Evolutionary conservation across 2,329 filamentous ascomycete species (phyloP).

Genomic region (Kalaharituber pfeilii): DNA sequence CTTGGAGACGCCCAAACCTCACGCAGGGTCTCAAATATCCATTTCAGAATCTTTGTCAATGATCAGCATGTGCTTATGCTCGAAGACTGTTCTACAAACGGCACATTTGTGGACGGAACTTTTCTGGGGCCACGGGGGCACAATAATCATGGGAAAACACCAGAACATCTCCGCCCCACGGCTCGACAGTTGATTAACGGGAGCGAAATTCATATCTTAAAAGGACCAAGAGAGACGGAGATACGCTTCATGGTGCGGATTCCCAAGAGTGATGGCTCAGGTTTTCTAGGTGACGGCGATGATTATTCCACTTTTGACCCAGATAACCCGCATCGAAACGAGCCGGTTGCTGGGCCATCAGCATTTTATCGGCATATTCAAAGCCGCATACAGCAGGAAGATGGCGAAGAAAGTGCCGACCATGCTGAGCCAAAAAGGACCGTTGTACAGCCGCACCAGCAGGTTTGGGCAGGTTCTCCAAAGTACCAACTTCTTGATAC

Average conservation of each 20-base stretch:
- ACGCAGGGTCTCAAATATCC: conserved; percentile 74
- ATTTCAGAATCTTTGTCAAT: conserved; percentile 88
- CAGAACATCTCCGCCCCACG: conserved; percentile 46
- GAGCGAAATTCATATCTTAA: neutral
- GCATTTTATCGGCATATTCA: neutral
- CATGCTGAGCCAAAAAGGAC: neutral
- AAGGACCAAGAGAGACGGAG: conserved; percentile 32
- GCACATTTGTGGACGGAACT: conserved; percentile 66
- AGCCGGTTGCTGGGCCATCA: neutral
- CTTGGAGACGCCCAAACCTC: conserved; percentile 42
- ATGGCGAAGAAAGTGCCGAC: conserved; percentile 1
- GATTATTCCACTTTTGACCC: neutral
- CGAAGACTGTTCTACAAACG: conserved; percentile 89
- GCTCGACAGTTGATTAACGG: neutral
- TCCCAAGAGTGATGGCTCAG: conserved; percentile 50
- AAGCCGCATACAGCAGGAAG: neutral
- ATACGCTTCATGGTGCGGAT: conserved; percentile 74
- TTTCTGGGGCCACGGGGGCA: conserved; percentile 35
- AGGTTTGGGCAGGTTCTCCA: conserved; percentile 65
- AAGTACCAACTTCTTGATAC: conserved; percentile 68
- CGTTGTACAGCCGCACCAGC: conserved; percentile 19
- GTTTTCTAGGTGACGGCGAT: conserved; percentile 3
- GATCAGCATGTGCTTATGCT: conserved; percentile 76
- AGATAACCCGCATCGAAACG: neutral
- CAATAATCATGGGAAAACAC: conserved; percentile 24